phyloP scores from a whole-genome alignment of 805 yeast genomes.

The Barnettozyma botsteinii region DNA sequence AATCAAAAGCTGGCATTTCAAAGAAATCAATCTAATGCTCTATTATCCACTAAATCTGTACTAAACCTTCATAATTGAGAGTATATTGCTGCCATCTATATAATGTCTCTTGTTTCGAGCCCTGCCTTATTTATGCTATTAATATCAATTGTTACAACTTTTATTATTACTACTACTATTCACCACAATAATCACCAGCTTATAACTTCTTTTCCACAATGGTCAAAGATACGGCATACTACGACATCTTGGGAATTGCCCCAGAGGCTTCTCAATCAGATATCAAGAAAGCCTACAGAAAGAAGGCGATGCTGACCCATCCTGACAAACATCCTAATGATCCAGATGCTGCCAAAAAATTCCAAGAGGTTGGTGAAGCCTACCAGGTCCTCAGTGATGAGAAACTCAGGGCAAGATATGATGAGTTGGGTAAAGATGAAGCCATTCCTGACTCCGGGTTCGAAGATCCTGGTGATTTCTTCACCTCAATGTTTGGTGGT shows the following conservation, averaged over 20 bases:
- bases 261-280: conserved; percentile 71
- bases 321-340: conserved; percentile 98
- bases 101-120: no score
- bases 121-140: no score
- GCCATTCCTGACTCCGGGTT: conserved; percentile 67
- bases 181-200: no score
- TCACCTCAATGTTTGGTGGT: conserved; percentile 80
- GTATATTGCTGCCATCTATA: no score
- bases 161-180: background rate
- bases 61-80: no score
- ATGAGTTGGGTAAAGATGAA: conserved; percentile 75
- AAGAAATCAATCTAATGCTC: no score
- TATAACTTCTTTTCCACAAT: conserved; percentile 6
- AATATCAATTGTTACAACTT: conserved; percentile 26
- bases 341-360: conserved; percentile 80
- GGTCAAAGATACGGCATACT: conserved; percentile 69
- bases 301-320: conserved; percentile 81
- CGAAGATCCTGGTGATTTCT: conserved; percentile 83
- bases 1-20: no score
- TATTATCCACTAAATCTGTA: no score
- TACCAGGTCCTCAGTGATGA: conserved; percentile 77
- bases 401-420: conserved; percentile 65
- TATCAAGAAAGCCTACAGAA: conserved; percentile 90
- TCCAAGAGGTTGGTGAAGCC: conserved; percentile 69
- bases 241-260: conserved; percentile 68